Evolutionary conservation across 257 asterid genomes (phyloP).

Genomic region (Solanum commersonii): DNA sequence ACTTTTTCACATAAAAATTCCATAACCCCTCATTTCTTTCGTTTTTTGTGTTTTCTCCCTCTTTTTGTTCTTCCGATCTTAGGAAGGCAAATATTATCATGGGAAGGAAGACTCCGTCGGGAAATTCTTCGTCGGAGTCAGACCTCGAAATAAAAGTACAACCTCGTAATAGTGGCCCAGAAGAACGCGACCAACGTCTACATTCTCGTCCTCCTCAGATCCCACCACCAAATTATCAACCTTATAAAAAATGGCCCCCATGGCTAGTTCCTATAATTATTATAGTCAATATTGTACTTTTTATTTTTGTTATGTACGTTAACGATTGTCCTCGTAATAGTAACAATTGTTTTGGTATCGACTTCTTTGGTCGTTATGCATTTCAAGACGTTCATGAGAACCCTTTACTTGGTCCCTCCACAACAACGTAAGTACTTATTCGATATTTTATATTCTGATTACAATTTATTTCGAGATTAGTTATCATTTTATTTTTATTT

Average conservation of each 20-base stretch:
- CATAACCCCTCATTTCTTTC: not conserved
- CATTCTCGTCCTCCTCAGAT: not conserved
- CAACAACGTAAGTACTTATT: conserved; percentile 39
- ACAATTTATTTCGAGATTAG: not conserved
- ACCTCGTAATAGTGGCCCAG: conserved; percentile 10
- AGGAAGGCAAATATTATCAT: conserved; percentile 3
- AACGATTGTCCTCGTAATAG: conserved; percentile 66
- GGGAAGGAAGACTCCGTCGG: conserved; percentile 59
- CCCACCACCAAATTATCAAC: conserved; percentile 13
- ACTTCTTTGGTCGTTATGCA: conserved; percentile 55
- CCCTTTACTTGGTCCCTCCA: conserved; percentile 92
- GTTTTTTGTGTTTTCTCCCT: not conserved
- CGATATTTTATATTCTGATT: not conserved
- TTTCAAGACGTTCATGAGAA: conserved; percentile 69
- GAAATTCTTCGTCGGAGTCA: conserved; percentile 35
- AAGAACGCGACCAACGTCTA: not conserved
- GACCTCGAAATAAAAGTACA: conserved; percentile 40
- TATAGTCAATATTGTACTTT: conserved; percentile 37
- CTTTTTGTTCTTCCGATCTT: not conserved
- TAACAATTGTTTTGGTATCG: conserved; percentile 31
- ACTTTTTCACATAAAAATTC: not conserved
- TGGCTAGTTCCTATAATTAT: conserved; percentile 78
- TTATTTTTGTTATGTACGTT: conserved; percentile 44
- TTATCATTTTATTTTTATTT: not conserved
- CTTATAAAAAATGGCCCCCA: conserved; percentile 56